Conservation (phyloP, 2,329 filamentous ascomycete species). For the Fusarium transvaalense region DNA sequence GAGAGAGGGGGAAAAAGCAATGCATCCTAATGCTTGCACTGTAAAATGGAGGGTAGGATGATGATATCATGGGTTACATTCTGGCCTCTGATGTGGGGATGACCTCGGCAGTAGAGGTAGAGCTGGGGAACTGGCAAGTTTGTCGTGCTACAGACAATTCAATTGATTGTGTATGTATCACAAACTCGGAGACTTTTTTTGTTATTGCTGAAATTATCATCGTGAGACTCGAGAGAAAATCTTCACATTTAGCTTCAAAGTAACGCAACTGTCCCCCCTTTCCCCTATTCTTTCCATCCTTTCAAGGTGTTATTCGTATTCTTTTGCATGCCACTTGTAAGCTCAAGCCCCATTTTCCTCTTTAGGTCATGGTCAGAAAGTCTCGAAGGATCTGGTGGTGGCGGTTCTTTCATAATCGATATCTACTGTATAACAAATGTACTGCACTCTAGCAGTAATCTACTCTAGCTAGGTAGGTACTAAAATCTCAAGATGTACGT, state of each 20-base stretch:
- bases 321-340: constrained; percentile 5
- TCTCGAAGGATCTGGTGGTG: constrained; percentile 40
- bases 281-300: neutral
- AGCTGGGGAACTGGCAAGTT: neutral
- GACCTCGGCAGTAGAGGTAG: constrained; percentile 23
- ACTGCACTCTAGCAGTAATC: neutral
- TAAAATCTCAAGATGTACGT: neutral
- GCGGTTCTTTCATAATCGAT: constrained; percentile 8
- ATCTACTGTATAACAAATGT: neutral
- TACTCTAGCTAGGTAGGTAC: too few relatives aligned
- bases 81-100: constrained; percentile 28
- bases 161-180: constrained; percentile 2
- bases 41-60: constrained; percentile 41
- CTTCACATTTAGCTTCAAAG: neutral
- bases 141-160: neutral
- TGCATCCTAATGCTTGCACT: neutral
- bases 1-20: too few relatives aligned
- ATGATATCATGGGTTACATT: constrained; percentile 47
- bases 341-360: constrained; percentile 13
- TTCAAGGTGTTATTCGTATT: neutral
- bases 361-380: constrained; percentile 19
- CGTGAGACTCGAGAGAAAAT: constrained; percentile 5
- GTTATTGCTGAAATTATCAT: neutral
- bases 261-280: neutral
- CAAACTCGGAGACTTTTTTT: constrained; percentile 19